Percentiles rank a stretch among this genome's conserved stretches.
phyloP scores from a whole-genome alignment of 192 early-diverging fungal species.

The Spinellus fusiger region DNA sequence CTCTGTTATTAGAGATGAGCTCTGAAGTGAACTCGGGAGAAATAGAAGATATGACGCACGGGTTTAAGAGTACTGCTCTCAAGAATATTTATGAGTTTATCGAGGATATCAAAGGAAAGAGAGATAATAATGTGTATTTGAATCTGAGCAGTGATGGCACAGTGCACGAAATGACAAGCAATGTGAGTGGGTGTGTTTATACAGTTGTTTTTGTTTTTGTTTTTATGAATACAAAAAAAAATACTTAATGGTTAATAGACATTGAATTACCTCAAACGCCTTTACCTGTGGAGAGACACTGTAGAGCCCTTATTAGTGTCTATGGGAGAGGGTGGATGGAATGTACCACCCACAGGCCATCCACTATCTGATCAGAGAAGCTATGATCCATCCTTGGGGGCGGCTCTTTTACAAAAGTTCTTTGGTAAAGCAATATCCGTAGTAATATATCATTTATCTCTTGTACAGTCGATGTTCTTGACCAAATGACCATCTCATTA shows the following conservation, averaged over 20 bases:
- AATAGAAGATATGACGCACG: conserved; percentile 17
- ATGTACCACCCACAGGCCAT: conserved; percentile 9
- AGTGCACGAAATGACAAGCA: conserved; percentile 76
- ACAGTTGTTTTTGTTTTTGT: background rate
- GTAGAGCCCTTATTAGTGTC: conserved; percentile 47
- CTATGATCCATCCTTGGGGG: conserved; percentile 11
- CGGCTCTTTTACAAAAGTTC: conserved; percentile 20
- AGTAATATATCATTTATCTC: background rate
- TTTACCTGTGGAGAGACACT: conserved; percentile 47
- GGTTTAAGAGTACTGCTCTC: conserved; percentile 46
- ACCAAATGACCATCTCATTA: conserved; percentile 50
- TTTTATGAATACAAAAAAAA: background rate
- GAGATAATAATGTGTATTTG: conserved; percentile 35
- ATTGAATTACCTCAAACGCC: conserved; percentile 56
- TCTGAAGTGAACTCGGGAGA: conserved; percentile 23
- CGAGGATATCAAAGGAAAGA: conserved; percentile 61
- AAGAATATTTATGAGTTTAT: conserved; percentile 60
- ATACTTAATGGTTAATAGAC: conserved; percentile 32
- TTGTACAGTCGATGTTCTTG: conserved; percentile 44
- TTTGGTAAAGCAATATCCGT: conserved; percentile 8
- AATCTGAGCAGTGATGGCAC: conserved; percentile 72
- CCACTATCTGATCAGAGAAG: background rate
- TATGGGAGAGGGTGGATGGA: conserved; percentile 56
- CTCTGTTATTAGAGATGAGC: conserved; percentile 40
- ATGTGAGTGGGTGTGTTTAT: conserved; percentile 40